phyloP scores from a whole-genome alignment of 352 stramenopile species.

The Globisporangium uncinulatum region DNA sequence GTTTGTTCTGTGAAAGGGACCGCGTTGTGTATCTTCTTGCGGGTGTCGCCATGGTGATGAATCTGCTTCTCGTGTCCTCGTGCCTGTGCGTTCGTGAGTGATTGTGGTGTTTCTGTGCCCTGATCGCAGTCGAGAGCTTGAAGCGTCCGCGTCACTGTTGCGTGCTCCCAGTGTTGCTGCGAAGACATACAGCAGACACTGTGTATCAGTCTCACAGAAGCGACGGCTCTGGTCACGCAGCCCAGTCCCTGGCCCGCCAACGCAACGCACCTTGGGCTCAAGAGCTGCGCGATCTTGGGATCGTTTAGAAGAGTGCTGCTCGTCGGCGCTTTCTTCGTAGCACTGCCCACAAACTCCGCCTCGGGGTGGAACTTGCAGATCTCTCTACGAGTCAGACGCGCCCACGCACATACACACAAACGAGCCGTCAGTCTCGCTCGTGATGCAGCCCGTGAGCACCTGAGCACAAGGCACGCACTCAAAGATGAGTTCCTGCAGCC shows the following conservation, averaged over 20 bases:
- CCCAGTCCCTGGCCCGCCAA: not conserved
- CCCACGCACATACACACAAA: not conserved
- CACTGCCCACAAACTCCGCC: slow-evolving; percentile 18
- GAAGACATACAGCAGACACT: too few species aligned
- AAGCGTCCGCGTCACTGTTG: not conserved
- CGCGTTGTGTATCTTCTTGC: not conserved
- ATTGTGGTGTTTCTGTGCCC: not conserved
- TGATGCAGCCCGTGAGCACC: too few species aligned
- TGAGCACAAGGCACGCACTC: slow-evolving; percentile 37
- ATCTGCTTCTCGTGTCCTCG: not conserved
- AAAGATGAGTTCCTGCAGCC: slow-evolving; percentile 85
- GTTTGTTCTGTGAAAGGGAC: not conserved
- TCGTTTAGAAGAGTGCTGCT: slow-evolving; percentile 13
- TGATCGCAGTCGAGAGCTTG: too few species aligned
- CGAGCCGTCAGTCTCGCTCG: too few species aligned
- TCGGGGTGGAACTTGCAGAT: slow-evolving; percentile 32
- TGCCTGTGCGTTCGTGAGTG: not conserved
- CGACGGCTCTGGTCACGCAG: too few species aligned
- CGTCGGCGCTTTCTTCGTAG: slow-evolving; percentile 1
- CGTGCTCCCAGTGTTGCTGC: slow-evolving; percentile 9
- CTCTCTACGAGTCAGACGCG: slow-evolving; percentile 1
- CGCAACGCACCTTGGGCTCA: slow-evolving; percentile 41
- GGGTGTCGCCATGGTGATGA: not conserved
- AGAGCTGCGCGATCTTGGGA: slow-evolving; percentile 32
- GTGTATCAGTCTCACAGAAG: too few species aligned